A percentile compares a stretch with the other conserved stretches of the same genome.
phyloP scores from a whole-genome alignment of 2,329 filamentous ascomycete genomes.

The Arthrocladium fulminans region DNA sequence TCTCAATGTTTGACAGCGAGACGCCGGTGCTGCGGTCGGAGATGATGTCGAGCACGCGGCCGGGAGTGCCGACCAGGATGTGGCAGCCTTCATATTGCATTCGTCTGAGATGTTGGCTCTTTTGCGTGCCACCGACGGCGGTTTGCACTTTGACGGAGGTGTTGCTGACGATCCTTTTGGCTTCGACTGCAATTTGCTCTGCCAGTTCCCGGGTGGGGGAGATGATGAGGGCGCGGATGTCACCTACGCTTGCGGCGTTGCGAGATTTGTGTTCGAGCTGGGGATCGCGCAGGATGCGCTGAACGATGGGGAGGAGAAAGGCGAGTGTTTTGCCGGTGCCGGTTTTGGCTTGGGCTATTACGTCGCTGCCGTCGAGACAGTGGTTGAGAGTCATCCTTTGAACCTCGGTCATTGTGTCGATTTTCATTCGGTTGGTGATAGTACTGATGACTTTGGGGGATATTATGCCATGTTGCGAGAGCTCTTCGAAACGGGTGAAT shows the following conservation, averaged over 20 bases:
- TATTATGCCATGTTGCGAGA: constrained; percentile 39
- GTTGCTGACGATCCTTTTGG: constrained; percentile 44
- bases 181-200: constrained; percentile 39
- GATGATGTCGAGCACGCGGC: constrained; percentile 40
- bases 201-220: constrained; percentile 43
- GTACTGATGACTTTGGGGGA: constrained; percentile 56
- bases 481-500: constrained; percentile 33
- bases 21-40: constrained; percentile 35
- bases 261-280: constrained; percentile 31
- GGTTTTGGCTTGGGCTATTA: constrained; percentile 49
- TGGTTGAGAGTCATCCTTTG: constrained; percentile 75
- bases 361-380: constrained; percentile 68
- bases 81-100: constrained; percentile 51
- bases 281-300: constrained; percentile 33
- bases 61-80: constrained; percentile 41
- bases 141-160: constrained; percentile 63
- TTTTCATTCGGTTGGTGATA: constrained; percentile 63
- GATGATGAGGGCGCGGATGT: constrained; percentile 28
- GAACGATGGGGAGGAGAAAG: constrained; percentile 41
- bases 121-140: constrained; percentile 88
- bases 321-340: constrained; percentile 44
- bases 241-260: neutral
- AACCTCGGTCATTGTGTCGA: constrained; percentile 85
- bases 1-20: constrained; percentile 39
- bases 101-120: constrained; percentile 55